Conservation (phyloP, 2,329 filamentous ascomycete species). For the Talaromyces funiculosus region DNA sequence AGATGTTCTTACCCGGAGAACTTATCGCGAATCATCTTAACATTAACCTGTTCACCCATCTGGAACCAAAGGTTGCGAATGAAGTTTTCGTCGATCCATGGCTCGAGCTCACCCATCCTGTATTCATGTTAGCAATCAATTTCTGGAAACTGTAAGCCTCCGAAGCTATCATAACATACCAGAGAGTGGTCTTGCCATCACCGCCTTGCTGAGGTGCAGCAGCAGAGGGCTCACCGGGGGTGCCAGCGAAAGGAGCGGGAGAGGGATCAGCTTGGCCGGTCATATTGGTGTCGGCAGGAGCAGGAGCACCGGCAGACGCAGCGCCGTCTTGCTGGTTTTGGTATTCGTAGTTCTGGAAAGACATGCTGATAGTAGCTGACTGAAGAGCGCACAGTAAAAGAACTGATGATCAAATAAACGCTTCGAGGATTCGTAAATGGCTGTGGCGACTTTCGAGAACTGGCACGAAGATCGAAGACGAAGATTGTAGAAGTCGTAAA, state of each 20-base stretch:
- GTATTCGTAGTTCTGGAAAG: conserved; percentile 62
- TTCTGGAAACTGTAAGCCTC: conserved; percentile 13
- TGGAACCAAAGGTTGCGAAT: conserved; percentile 92
- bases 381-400: background rate
- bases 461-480: conserved; percentile 34
- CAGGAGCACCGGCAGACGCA: conserved; percentile 42
- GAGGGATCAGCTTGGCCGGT: conserved; percentile 54
- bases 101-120: conserved; percentile 98
- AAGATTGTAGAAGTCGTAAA: conserved; percentile 21
- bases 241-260: conserved; percentile 46
- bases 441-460: conserved; percentile 26
- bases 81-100: conserved; percentile 99
- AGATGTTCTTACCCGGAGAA: conserved; percentile 76
- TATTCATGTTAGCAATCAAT: conserved; percentile 17
- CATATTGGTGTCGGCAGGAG: conserved; percentile 50
- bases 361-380: conserved; percentile 31
- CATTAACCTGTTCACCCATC: conserved; percentile 90
- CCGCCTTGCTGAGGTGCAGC: conserved; percentile 46
- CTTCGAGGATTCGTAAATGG: conserved; percentile 9
- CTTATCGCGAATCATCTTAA: conserved; percentile 99
- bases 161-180: conserved; percentile 35
- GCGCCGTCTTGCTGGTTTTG: conserved; percentile 55
- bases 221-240: conserved; percentile 37
- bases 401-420: conserved; percentile 1
- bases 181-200: conserved; percentile 54